Conservation (phyloP, 306 rosid genomes). For the Cucumis melo region DNA sequence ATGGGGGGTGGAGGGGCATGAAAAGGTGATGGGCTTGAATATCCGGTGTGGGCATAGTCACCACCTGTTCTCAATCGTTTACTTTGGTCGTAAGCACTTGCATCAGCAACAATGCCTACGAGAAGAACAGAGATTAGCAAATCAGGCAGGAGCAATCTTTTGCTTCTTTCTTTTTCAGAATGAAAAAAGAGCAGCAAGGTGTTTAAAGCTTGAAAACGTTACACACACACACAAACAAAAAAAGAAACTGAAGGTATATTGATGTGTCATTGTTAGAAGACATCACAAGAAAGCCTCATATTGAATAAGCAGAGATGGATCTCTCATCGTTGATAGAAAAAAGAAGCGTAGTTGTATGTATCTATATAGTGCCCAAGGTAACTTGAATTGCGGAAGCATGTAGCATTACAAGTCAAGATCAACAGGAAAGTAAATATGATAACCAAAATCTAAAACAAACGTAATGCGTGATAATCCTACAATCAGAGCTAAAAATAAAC, state of each 20-base stretch:
- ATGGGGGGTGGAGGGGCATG: constrained; percentile 78
- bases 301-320: neutral
- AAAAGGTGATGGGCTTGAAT: constrained; percentile 70
- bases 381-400: neutral
- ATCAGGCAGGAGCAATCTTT: neutral
- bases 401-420: neutral
- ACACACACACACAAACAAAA: too few species aligned
- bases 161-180: neutral
- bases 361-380: neutral
- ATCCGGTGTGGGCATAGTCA: constrained; percentile 68
- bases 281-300: neutral
- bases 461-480: neutral
- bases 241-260: neutral
- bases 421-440: neutral
- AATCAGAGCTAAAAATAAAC: neutral
- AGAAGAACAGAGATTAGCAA: constrained; percentile 16
- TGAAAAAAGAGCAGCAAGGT: neutral
- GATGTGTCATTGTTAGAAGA: neutral
- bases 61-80: constrained; percentile 79
- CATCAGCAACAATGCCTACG: constrained; percentile 69
- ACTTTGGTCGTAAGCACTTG: constrained; percentile 60
- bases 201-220: neutral
- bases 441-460: neutral
- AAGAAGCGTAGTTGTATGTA: neutral
- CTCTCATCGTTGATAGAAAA: neutral